These are phyloP conservation scores for Apiotrichum laibachii DNA, from an alignment of 1,284 basidiomycete genomes.

Conservation along the genomic window DNA sequence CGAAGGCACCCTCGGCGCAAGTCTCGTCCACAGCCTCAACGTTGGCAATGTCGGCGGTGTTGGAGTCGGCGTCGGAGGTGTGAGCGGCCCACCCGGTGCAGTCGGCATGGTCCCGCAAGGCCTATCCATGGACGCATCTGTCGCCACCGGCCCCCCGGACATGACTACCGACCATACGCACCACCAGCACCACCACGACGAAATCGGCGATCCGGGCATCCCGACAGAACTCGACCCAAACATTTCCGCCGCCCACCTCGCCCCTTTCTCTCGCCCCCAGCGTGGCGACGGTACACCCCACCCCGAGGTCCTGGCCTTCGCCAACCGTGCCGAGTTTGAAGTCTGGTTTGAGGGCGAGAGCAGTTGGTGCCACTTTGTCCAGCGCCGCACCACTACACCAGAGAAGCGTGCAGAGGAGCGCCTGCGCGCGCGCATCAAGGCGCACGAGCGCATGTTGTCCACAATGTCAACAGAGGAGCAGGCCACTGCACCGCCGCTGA, in stretches of 20 bases:
- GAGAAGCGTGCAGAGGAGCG: constrained; percentile 46
- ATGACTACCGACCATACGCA: no score
- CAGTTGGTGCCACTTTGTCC: constrained; percentile 50
- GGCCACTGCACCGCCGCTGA: constrained; percentile 35
- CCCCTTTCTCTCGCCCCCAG: constrained; percentile 34
- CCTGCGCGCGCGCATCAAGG: constrained; percentile 40
- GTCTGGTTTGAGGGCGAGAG: constrained; percentile 44
- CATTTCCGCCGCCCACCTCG: constrained; percentile 18
- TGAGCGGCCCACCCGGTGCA: no score
- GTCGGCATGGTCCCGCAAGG: no score
- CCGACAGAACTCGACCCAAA: neutral
- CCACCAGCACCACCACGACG: neutral
- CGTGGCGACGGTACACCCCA: constrained; percentile 33
- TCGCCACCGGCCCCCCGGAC: no score
- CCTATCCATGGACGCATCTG: no score
- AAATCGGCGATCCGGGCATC: neutral
- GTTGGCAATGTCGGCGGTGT: neutral
- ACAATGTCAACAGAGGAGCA: constrained; percentile 40
- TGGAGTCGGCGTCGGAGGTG: neutral
- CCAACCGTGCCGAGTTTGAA: constrained; percentile 32
- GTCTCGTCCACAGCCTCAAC: neutral
- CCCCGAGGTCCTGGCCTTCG: constrained; percentile 35
- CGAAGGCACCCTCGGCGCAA: neutral
- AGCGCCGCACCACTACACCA: constrained; percentile 45
- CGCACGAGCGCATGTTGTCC: constrained; percentile 33